These are phyloP conservation scores for Rubia tinctorum DNA, from an alignment of 305 asterid species.

Conservation along the genomic window DNA sequence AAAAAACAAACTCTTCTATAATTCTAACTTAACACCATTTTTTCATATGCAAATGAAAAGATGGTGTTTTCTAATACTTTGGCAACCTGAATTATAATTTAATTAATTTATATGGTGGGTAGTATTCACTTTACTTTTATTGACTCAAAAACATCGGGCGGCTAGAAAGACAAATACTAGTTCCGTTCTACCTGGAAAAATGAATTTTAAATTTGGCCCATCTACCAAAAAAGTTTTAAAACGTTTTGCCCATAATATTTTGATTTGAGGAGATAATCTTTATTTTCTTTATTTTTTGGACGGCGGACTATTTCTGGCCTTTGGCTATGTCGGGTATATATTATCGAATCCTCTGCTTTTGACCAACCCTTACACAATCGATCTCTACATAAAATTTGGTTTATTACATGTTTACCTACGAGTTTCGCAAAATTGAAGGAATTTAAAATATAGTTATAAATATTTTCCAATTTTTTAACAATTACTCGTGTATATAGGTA, in stretches of 20 bases:
- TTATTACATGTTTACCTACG: too few species aligned
- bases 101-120: neutral
- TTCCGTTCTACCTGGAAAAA: neutral
- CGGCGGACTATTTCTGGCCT: slow-evolving; percentile 8
- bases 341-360: too few species aligned
- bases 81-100: too few species aligned
- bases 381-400: too few species aligned
- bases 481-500: too few species aligned
- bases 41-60: too few species aligned
- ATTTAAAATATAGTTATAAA: too few species aligned
- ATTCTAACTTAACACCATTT: too few species aligned
- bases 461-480: too few species aligned
- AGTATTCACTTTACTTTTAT: slow-evolving; percentile 10
- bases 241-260: neutral
- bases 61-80: too few species aligned
- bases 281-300: neutral
- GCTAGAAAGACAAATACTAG: slow-evolving; percentile 5
- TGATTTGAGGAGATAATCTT: neutral
- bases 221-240: neutral
- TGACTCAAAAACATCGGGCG: slow-evolving; percentile 9
- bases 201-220: slow-evolving; percentile 1
- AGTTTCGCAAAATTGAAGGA: too few species aligned
- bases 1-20: neutral
- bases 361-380: too few species aligned
- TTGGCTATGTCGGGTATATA: neutral